Conservation (phyloP, 805 yeast genomes). For the Sugiyamaella valdiviana region DNA sequence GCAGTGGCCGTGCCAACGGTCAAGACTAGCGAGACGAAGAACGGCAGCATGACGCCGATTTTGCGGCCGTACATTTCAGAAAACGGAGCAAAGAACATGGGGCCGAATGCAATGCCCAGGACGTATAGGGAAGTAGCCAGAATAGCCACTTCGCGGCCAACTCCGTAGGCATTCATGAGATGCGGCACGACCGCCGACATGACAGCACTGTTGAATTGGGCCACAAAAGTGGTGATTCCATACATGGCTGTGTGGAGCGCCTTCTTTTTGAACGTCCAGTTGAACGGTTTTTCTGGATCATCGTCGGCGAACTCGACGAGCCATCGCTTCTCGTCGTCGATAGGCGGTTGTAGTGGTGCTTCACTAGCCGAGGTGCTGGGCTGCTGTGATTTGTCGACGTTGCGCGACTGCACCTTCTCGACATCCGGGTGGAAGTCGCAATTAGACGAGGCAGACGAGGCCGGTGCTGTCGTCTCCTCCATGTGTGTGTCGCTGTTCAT, state of each 20-base stretch:
- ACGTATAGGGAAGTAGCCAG: slow-evolving; percentile 55
- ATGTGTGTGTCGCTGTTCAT: neutral
- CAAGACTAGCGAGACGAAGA: slow-evolving; percentile 36
- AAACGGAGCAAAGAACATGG: slow-evolving; percentile 57
- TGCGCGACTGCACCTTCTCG: neutral
- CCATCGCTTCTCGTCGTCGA: neutral
- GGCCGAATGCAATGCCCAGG: slow-evolving; percentile 64
- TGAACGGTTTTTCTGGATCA: slow-evolving; percentile 51
- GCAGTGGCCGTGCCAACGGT: slow-evolving; percentile 48
- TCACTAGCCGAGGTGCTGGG: no score
- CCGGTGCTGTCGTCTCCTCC: neutral
- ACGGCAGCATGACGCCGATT: slow-evolving; percentile 40
- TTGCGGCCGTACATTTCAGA: slow-evolving; percentile 50
- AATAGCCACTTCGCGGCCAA: slow-evolving; percentile 43
- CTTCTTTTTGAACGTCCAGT: slow-evolving; percentile 43
- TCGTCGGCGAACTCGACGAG: slow-evolving; percentile 36
- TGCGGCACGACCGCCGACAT: slow-evolving; percentile 36
- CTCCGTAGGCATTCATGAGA: slow-evolving; percentile 36
- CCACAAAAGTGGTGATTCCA: slow-evolving; percentile 38
- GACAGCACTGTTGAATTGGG: slow-evolving; percentile 43
- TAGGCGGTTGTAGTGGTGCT: no score
- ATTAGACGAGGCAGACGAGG: neutral
- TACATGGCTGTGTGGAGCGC: slow-evolving; percentile 36
- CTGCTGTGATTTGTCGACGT: neutral
- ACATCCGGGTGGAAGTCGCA: neutral